Percentiles rank a stretch among this genome's conserved stretches.
phyloP scores from a whole-genome alignment of 1,284 basidiomycete species.

The Fomitopsis betulina region DNA sequence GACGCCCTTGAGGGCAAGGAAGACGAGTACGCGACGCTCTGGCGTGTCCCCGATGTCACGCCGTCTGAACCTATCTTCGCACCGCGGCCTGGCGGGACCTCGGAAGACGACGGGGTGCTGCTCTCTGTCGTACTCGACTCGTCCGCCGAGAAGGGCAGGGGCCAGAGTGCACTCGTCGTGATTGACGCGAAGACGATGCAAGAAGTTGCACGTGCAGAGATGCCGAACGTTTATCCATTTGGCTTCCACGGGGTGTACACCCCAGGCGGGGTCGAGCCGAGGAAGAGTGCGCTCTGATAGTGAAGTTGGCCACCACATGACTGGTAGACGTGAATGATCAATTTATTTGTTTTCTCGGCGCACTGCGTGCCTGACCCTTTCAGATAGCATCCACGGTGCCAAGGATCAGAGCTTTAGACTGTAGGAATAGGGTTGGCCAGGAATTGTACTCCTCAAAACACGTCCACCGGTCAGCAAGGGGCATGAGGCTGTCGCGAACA shows the following conservation, averaged over 20 bases:
- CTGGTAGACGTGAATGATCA: no score
- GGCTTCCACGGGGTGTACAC: conserved; percentile 30
- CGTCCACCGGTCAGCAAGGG: no score
- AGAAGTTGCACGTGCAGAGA: conserved; percentile 32
- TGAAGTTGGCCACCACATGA: background rate
- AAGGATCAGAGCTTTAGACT: no score
- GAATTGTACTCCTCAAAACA: no score
- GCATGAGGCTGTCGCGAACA: no score
- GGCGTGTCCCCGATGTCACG: conserved; percentile 26
- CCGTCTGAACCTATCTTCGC: conserved; percentile 35
- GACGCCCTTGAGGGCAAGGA: background rate
- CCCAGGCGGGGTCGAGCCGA: background rate
- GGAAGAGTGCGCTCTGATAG: background rate
- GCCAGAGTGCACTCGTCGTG: conserved; percentile 30
- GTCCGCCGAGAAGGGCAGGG: conserved; percentile 10
- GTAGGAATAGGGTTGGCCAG: no score
- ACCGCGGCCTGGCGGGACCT: conserved; percentile 20
- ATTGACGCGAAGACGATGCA: conserved; percentile 31
- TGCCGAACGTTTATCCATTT: conserved; percentile 28
- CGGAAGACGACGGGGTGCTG: conserved; percentile 35
- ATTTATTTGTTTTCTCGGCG: no score
- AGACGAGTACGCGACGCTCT: conserved; percentile 16
- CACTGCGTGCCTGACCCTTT: no score
- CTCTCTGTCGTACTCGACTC: conserved; percentile 32
- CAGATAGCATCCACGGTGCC: no score